Percentiles rank a stretch among this genome's conserved stretches.
These are phyloP conservation scores for Ceratocystis ficicola DNA, from an alignment of 2,329 filamentous ascomycete species.

Conservation along the genomic window DNA sequence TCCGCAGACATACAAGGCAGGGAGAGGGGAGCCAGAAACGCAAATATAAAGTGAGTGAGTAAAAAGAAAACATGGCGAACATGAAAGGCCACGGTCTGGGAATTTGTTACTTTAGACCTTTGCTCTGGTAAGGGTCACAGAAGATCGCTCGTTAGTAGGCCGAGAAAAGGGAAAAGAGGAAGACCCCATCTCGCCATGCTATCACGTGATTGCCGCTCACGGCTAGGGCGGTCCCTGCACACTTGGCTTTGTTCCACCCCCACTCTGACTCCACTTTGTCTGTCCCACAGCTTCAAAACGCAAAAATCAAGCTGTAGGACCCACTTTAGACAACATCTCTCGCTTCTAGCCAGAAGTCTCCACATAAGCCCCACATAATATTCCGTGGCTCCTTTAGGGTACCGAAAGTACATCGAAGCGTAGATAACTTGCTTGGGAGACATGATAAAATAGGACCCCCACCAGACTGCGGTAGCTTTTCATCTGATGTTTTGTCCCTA, in stretches of 20 bases:
- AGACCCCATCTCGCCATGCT: background rate
- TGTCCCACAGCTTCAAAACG: background rate
- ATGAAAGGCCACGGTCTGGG: too few species aligned
- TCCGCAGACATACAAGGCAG: too few species aligned
- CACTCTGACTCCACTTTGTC: background rate
- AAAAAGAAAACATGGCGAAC: too few species aligned
- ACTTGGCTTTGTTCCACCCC: background rate
- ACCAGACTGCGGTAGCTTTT: background rate
- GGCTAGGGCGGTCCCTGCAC: background rate
- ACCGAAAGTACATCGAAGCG: background rate
- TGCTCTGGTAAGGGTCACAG: background rate
- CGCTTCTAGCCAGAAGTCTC: background rate
- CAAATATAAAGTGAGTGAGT: too few species aligned
- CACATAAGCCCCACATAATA: background rate
- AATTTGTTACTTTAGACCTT: too few species aligned
- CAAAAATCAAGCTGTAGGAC: background rate
- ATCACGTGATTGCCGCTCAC: background rate
- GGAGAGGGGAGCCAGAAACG: too few species aligned
- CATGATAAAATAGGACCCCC: background rate
- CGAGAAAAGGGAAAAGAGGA: background rate
- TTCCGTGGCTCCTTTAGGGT: background rate
- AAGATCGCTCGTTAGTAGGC: too few species aligned
- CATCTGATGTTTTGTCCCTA: background rate
- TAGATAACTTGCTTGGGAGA: background rate
- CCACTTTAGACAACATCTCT: background rate